Base-by-base conservation (phyloP, 345 rosid genomes). In the Viola odorata region DNA sequence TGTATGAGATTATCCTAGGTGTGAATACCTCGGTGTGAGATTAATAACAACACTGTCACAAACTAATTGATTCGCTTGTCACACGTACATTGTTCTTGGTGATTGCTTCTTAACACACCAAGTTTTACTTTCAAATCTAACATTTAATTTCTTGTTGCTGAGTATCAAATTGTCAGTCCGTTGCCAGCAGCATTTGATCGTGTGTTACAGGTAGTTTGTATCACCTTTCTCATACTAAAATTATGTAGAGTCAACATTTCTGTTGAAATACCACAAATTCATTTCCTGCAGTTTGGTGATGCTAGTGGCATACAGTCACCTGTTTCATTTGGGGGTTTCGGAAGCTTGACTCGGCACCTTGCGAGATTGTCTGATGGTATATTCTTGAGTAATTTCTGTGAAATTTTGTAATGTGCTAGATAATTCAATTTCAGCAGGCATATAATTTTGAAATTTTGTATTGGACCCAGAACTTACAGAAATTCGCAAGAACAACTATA, bases 281-380 rank as follows among this genome's bases (percentile, higher is more conserved):
- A 59, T 69, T 59, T 59, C 70, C n/a, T 75, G 77, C 84, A 92
- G 98, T 89, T 87, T 64, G 98, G 98, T 74, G 98, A 92, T 78
- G 98, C 98, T 60, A 92, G 98, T 37, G 98, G 98, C 59, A 87
- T 92, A 67, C 98, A 92, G 39, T 92, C 98, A 45, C 98, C 98
- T 61, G 98, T 92, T 68, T 92, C 96, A 42, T 92, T 92, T 64
- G 98, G 98, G 11, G 98, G 98, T 71, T 92, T 92, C 62, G 98
- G 96, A 73, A 92, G 98, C 85, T 81, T 92, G 77, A 87, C 98
- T 6, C 84, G 98, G 78, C 96, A 92, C 66, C 85, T 89, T 23
- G 83, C 80, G 36, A 89, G 98, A 77, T 73, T 92, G 60, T 83
- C 98, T 68, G 77, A 67, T 61, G 98, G 98, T 92, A 82, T 56